Percentiles rank a stretch among this genome's conserved stretches.
Conservation (phyloP, 2,329 filamentous ascomycete species). For the Cryphonectria japonica region DNA sequence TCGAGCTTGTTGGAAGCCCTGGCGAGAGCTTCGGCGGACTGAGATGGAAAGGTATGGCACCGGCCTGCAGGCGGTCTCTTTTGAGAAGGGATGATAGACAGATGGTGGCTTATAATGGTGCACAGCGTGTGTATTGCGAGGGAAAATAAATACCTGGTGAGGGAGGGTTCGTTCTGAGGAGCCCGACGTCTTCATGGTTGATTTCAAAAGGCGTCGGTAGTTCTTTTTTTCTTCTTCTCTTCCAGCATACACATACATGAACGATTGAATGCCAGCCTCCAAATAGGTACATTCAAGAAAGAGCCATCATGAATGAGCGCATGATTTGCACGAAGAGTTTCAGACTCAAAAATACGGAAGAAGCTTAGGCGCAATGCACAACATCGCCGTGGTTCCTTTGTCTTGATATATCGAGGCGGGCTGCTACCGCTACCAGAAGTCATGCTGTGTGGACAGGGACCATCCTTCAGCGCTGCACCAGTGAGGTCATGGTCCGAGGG, state of each 20-base stretch:
- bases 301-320: constrained; percentile 1
- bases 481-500: constrained; percentile 13
- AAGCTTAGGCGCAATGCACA: not conserved
- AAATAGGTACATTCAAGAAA: not conserved
- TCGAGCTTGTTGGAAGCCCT: constrained; percentile 86
- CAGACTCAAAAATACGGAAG: not conserved
- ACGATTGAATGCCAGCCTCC: not conserved
- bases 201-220: not conserved
- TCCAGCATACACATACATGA: not conserved
- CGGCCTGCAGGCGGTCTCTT: too few species aligned
- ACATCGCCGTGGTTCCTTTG: not conserved
- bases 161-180: not conserved
- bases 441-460: not conserved
- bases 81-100: not conserved
- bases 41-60: constrained; percentile 24
- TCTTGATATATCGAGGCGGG: not conserved
- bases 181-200: not conserved
- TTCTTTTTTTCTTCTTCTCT: not conserved
- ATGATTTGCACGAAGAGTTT: not conserved
- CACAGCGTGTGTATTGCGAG: not conserved
- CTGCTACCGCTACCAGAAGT: not conserved
- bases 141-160: not conserved
- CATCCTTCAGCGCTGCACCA: constrained; percentile 3
- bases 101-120: not conserved
- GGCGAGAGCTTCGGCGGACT: constrained; percentile 77